Evolutionary conservation across 2,329 filamentous ascomycete genomes (phyloP).

Genomic region (Fusarium pininemorale): DNA sequence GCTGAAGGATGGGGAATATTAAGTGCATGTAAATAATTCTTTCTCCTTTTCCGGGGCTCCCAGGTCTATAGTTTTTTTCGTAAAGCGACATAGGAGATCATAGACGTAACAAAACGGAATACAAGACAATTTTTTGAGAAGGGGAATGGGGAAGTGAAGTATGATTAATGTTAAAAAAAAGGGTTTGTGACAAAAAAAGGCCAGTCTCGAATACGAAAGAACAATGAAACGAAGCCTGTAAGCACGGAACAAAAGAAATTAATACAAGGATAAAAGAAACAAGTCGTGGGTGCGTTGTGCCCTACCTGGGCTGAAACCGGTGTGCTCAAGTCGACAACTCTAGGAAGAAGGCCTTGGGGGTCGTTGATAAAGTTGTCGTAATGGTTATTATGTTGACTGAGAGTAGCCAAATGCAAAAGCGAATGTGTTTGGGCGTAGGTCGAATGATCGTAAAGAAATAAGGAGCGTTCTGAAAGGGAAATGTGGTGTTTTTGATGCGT

Average conservation of each 20-base stretch:
- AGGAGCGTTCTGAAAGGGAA: not conserved
- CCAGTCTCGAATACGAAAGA: slow-evolving; percentile 27
- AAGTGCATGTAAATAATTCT: slow-evolving; percentile 42
- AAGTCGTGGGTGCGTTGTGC: slow-evolving; percentile 35
- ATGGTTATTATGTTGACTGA: slow-evolving; percentile 1
- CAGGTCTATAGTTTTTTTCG: slow-evolving; percentile 40
- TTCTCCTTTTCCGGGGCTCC: slow-evolving; percentile 40
- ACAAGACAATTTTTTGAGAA: slow-evolving; percentile 27
- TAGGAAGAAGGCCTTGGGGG: slow-evolving; percentile 11
- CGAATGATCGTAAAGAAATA: slow-evolving; percentile 9
- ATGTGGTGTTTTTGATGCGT: slow-evolving; percentile 11
- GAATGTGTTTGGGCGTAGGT: slow-evolving; percentile 16
- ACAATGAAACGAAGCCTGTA: slow-evolving; percentile 33
- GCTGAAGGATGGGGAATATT: slow-evolving; percentile 39
- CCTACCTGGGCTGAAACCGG: slow-evolving; percentile 32
- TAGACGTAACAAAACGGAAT: slow-evolving; percentile 32
- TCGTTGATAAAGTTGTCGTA: slow-evolving; percentile 17
- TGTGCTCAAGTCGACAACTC: slow-evolving; percentile 29
- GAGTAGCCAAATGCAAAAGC: slow-evolving; percentile 4
- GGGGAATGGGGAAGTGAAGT: slow-evolving; percentile 25
- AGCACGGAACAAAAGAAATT: slow-evolving; percentile 36
- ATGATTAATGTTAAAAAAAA: slow-evolving; percentile 30
- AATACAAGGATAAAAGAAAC: slow-evolving; percentile 31
- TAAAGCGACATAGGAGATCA: slow-evolving; percentile 42
- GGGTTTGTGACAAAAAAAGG: slow-evolving; percentile 32